Evolutionary conservation across 1,284 basidiomycete genomes (phyloP).

Genomic region (Mycena citricolor): DNA sequence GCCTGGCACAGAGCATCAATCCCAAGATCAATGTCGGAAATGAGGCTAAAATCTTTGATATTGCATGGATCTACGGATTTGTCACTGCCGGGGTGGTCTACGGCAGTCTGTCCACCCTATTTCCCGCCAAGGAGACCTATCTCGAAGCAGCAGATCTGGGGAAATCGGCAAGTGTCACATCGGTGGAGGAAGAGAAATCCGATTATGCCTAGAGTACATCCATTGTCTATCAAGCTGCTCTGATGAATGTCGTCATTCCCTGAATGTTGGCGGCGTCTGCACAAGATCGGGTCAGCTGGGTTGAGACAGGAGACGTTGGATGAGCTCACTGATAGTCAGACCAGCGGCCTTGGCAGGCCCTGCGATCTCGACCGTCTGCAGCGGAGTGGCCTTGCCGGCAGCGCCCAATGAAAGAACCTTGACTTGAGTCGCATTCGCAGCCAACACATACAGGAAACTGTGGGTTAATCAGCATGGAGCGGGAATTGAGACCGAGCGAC

Average conservation of each 20-base stretch:
- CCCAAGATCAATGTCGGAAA: slow-evolving; percentile 53
- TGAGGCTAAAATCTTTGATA: slow-evolving; percentile 54
- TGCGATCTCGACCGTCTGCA: slow-evolving; percentile 42
- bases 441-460: slow-evolving; percentile 47
- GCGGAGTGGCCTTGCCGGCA: slow-evolving; percentile 37
- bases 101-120: slow-evolving; percentile 49
- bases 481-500: slow-evolving; percentile 22
- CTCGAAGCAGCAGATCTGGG: slow-evolving; percentile 44
- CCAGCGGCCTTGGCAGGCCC: slow-evolving; percentile 37
- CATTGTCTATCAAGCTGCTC: slow-evolving; percentile 11
- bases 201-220: neutral
- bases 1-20: slow-evolving; percentile 67
- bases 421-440: slow-evolving; percentile 40
- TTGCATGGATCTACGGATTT: slow-evolving; percentile 69
- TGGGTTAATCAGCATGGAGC: neutral
- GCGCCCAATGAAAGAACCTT: slow-evolving; percentile 42
- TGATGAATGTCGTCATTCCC: slow-evolving; percentile 42
- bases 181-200: neutral
- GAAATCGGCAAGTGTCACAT: neutral
- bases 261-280: slow-evolving; percentile 41
- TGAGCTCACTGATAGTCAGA: slow-evolving; percentile 37
- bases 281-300: slow-evolving; percentile 3
- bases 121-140: slow-evolving; percentile 61
- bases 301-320: neutral
- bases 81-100: slow-evolving; percentile 40